Base-by-base conservation (phyloP, 768 basidiomycete species). In the Hericium rajendrae region DNA sequence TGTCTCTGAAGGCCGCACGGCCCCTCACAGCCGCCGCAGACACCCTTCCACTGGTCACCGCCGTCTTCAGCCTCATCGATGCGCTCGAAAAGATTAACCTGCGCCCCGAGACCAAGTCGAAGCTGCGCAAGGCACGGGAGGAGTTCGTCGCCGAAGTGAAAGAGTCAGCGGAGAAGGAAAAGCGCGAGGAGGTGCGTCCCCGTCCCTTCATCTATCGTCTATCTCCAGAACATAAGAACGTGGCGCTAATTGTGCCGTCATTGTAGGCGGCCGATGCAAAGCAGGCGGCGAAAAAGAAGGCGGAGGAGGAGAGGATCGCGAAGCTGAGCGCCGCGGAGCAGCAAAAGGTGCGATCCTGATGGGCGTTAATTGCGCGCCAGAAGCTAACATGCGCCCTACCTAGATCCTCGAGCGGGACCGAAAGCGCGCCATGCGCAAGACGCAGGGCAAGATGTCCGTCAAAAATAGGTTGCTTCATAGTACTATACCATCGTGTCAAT, bases 51-150 rank as follows among this genome's bases (percentile, higher is more conserved):
- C 75, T 94, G 62, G 74, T 94, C 55, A 68, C 81, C 38, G 81
- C 84, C 37, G 66, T 80, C n/a, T 88, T 94, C 72, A 76, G 82
- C 41, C 78, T 94, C 59, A 76, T 91, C 60, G 93, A 97, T 68
- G 69, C 78, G 16, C 69, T 94, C 54, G 72, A 72, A 46, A 73
- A 71, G 58, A 50, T 63, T 38, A 73, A 73, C 54, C 72, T 93
- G 51, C 83, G 91, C 24, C 88, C 92, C 13, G 93, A 95, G 74
- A 93, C 91, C 51, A 82, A 80, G 66, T 68, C 68, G 46, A 95
- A 94, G 74, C 77, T 94, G 53, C 80, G 76, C 67, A 89, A 82
- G 70, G 76, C 74, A 22, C 78, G 93, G 52, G 85, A 92, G 53
- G 85, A 86, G 16, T 71, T 91, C 32, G 83, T 84, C 54, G 83